Evolutionary conservation across 1,139 yeast species (phyloP), one percentile per base, ranked within the genome.

Genomic region (Magnusiomyces sp.): DNA sequence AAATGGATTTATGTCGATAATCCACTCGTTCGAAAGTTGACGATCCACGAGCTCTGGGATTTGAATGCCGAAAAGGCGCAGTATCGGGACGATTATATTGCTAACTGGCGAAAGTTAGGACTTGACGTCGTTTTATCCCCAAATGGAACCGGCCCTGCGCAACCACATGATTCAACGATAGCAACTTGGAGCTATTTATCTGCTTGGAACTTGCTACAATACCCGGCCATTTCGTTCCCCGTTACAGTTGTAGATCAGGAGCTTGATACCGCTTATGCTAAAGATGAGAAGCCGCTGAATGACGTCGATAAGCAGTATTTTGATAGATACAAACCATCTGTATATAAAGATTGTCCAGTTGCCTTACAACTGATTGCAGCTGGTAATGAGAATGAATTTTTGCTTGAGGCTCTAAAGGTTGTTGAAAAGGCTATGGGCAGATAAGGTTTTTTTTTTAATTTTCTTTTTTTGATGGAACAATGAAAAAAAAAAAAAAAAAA

Each of bases 41-140:
- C 58, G 2, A 60, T 68, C 31, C 58, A 60, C 29, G 62, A 66
- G 47, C 62, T 66, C 56, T 72, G 75, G 74, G 65, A 62, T 2
- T 59, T 63, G 29, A 64, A 66, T 34, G 55, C 57, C 6, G 53
- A 57, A 29, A 65, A 68, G 37, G 66, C 69, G 45, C 54, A 58
- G 9, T 59, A 59, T 45, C 68, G 71, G 50, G 64, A 62, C 36
- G 51, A 52, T 38, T 70, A 68, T 53, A 62, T 62, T 48, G 52
- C 59, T 13, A 64, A 64, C 53, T 72, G 75, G 70, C 60, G 76
- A 52, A 65, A 74, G 16, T 73, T 80, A 57, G 76, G 77, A 44
- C 75, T 84, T 46, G 94, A 85, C 60, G 79, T 81, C 59, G 73
- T 85, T 51, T 67, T 86, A 46, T 72, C 82, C 48, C 94, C 95